A percentile compares a stretch with the other conserved stretches of the same genome.
Conservation (phyloP, 2,329 filamentous ascomycete genomes). For the Colletotrichum tanaceti region DNA sequence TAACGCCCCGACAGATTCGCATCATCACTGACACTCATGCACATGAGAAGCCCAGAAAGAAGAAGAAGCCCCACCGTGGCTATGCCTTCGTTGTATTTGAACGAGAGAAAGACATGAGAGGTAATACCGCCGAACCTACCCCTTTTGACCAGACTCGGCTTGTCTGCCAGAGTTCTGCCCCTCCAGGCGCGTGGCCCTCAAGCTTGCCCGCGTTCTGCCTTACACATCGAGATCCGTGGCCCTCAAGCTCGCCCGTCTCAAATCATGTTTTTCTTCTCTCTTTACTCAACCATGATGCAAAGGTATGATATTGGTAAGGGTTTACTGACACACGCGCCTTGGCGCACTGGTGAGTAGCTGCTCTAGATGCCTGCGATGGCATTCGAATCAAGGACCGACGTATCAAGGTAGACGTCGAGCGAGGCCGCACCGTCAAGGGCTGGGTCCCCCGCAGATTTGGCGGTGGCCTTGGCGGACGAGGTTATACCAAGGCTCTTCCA, state of each 20-base stretch:
- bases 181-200: constrained; percentile 57
- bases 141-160: constrained; percentile 33
- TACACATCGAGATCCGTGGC: constrained; percentile 62
- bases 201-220: constrained; percentile 54
- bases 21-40: constrained; percentile 83
- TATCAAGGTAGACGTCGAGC: constrained; percentile 95
- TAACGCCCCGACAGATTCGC: constrained; percentile 73
- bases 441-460: constrained; percentile 94
- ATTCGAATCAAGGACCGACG: constrained; percentile 92
- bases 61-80: constrained; percentile 84
- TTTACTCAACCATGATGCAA: constrained; percentile 42
- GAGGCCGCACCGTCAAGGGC: constrained; percentile 90
- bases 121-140: constrained; percentile 66
- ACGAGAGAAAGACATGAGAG: constrained; percentile 98
- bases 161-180: constrained; percentile 43
- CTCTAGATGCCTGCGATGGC: constrained; percentile 86
- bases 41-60: constrained; percentile 76
- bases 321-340: constrained; percentile 75
- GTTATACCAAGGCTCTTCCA: constrained; percentile 86
- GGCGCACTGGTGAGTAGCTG: constrained; percentile 78
- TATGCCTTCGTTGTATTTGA: constrained; percentile 99
- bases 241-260: constrained; percentile 69
- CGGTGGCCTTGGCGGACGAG: constrained; percentile 89
- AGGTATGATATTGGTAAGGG: constrained; percentile 64
- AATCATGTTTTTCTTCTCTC: constrained; percentile 46